Base-by-base conservation (phyloP, 129 eudicot genomes). In the Pulicaria dysenterica region DNA sequence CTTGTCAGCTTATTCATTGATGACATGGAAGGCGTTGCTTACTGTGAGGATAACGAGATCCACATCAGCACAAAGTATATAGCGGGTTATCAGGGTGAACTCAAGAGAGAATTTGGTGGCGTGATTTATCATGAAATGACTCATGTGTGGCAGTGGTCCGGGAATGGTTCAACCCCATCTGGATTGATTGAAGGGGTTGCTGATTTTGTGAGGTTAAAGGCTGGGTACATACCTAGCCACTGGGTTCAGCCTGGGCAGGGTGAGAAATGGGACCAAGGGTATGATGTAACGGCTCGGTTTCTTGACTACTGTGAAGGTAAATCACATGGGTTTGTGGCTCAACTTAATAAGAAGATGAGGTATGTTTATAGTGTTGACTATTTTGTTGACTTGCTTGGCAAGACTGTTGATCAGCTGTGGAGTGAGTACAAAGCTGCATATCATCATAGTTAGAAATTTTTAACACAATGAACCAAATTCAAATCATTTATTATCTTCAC, bases 141-240 rank as follows among this genome's bases (percentile, higher is more conserved):
- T 2, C 91, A 88, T 51, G 78, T 85, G 16, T 88, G 86, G 83
- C 92, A 84, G 67, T 86, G 89, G 96, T 58, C 48, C 10, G 89
- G 92, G 7, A 76, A 84, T 37, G 80, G 83, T 0, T 41, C 73
- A 39, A 81, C 86, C 19, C 82, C 81, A 0, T 73, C 67, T 6
- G 92, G 92, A 3, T 45, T 89, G 67, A 79, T 77, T 3, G 92
- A 83, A 67, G 96, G 96, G 53, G 64, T 77, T 49, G 81, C 75
- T 16, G 81, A 77, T 51, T 77, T 59, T 77, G 72, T 66, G 65
- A 77, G 70, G 37, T 55, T 84, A 1, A 86, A 77, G 73, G 75
- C 80, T 0, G 85, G 85, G 7, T 71, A 58, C 12, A 56, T 37
- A n/a, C 82, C 85, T 6, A 55, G 67, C 48, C 74, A 60, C 10